phyloP scores from a whole-genome alignment of 805 yeast genomes.

The Ogataea thermomethanolica region DNA sequence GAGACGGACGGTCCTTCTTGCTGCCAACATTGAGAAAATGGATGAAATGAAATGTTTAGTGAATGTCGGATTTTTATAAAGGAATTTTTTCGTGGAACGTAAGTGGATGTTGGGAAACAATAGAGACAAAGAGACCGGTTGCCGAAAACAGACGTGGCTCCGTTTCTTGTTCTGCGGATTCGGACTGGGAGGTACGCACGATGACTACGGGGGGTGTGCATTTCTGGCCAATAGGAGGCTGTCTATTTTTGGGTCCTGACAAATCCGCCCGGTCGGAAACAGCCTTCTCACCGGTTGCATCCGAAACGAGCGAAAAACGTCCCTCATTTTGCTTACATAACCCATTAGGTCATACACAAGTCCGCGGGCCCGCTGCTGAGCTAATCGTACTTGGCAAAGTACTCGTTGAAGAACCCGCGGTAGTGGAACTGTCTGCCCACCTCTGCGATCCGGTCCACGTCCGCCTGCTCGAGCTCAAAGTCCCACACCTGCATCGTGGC shows the following conservation, averaged over 20 bases:
- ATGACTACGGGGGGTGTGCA: slow-evolving; percentile 1
- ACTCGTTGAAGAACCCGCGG: slow-evolving; percentile 24
- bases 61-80: slow-evolving; percentile 1
- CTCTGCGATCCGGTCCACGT: slow-evolving; percentile 41
- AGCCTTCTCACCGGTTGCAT: no score
- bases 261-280: background rate
- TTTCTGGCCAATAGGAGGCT: background rate
- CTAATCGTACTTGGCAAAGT: slow-evolving; percentile 18
- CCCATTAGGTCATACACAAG: no score
- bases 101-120: slow-evolving; percentile 5
- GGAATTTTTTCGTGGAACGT: slow-evolving; percentile 5
- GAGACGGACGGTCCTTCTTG: slow-evolving; percentile 11
- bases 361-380: no score
- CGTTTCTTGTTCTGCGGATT: slow-evolving; percentile 1
- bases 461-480: slow-evolving; percentile 51
- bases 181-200: background rate
- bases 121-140: slow-evolving; percentile 6
- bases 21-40: slow-evolving; percentile 8
- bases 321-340: background rate
- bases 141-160: slow-evolving; percentile 3
- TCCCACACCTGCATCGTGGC: slow-evolving; percentile 54
- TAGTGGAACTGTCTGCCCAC: slow-evolving; percentile 36
- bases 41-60: background rate
- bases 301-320: no score
- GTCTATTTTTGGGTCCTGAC: background rate